These are phyloP conservation scores for Ophiosphaerella korrae DNA, from an alignment of 2,329 filamentous ascomycete species.

Conservation along the genomic window DNA sequence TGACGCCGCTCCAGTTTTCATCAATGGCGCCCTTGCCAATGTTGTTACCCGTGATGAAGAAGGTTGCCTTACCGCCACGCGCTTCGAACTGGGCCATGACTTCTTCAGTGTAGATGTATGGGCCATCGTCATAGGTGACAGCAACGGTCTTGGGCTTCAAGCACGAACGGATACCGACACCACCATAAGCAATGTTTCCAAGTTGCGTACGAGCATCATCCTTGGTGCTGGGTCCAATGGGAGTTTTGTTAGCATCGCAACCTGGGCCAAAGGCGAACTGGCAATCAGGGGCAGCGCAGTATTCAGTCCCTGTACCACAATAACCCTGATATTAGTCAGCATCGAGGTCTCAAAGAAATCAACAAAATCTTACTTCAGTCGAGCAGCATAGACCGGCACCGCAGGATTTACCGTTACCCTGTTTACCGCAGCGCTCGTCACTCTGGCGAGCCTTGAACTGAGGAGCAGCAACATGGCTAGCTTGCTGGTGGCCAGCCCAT, in stretches of 20 bases:
- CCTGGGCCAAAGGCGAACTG: constrained; percentile 64
- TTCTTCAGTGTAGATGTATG: constrained; percentile 63
- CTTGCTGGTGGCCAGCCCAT: constrained; percentile 17
- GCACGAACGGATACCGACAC: constrained; percentile 62
- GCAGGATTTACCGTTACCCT: constrained; percentile 27
- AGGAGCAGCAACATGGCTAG: constrained; percentile 18
- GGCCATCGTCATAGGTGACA: constrained; percentile 71
- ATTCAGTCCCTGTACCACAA: constrained; percentile 57
- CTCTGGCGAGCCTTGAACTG: constrained; percentile 36
- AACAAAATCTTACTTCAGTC: constrained; percentile 17
- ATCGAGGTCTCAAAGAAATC: too few species aligned
- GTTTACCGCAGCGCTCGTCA: constrained; percentile 36
- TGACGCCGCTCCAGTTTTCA: constrained; percentile 57
- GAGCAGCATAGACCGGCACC: constrained; percentile 44
- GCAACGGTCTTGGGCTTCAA: constrained; percentile 62
- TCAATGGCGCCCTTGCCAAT: constrained; percentile 63
- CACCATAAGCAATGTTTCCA: constrained; percentile 62
- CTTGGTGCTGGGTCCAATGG: constrained; percentile 60
- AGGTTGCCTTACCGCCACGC: constrained; percentile 68
- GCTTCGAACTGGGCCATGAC: constrained; percentile 64
- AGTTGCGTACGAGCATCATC: constrained; percentile 57
- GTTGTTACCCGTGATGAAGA: constrained; percentile 67
- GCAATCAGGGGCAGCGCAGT: constrained; percentile 66
- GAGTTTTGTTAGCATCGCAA: constrained; percentile 63
- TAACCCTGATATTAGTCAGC: constrained; percentile 42